A percentile compares a stretch with the other conserved stretches of the same genome.
phyloP scores from a whole-genome alignment of 805 yeast genomes.

The Yamadazyma olivae region DNA sequence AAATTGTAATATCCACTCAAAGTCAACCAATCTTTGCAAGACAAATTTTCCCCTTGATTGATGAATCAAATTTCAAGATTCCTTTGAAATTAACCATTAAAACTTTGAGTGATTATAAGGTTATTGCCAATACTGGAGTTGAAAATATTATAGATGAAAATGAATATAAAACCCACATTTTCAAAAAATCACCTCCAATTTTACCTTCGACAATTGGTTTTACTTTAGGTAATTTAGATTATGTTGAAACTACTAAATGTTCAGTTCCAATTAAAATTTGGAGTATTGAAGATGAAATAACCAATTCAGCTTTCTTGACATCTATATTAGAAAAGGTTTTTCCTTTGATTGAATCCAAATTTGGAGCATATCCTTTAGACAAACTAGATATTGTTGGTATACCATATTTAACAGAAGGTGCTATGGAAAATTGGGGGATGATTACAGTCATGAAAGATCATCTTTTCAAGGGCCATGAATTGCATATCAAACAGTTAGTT shows the following conservation, averaged over 20 bases:
- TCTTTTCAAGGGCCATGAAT: slow-evolving; percentile 22
- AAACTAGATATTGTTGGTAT: slow-evolving; percentile 67
- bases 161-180: slow-evolving; percentile 16
- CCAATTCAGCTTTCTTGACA: slow-evolving; percentile 43
- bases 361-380: slow-evolving; percentile 53
- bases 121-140: slow-evolving; percentile 44
- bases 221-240: slow-evolving; percentile 65
- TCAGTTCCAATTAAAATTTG: slow-evolving; percentile 48
- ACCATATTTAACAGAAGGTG: slow-evolving; percentile 73
- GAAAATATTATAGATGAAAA: slow-evolving; percentile 21
- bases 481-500: slow-evolving; percentile 50
- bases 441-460: slow-evolving; percentile 58
- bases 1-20: slow-evolving; percentile 56
- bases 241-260: slow-evolving; percentile 19
- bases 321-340: slow-evolving; percentile 44
- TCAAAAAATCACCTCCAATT: slow-evolving; percentile 56
- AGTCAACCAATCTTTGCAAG: slow-evolving; percentile 68
- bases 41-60: slow-evolving; percentile 64
- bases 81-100: slow-evolving; percentile 48
- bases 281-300: slow-evolving; percentile 52
- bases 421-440: slow-evolving; percentile 78
- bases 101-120: slow-evolving; percentile 45
- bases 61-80: slow-evolving; percentile 57
- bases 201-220: slow-evolving; percentile 66
- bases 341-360: slow-evolving; percentile 44